A percentile compares a stretch with the other conserved stretches of the same genome.
phyloP scores from a whole-genome alignment of 139 green algal genomes.

The Chlorella sp. region DNA sequence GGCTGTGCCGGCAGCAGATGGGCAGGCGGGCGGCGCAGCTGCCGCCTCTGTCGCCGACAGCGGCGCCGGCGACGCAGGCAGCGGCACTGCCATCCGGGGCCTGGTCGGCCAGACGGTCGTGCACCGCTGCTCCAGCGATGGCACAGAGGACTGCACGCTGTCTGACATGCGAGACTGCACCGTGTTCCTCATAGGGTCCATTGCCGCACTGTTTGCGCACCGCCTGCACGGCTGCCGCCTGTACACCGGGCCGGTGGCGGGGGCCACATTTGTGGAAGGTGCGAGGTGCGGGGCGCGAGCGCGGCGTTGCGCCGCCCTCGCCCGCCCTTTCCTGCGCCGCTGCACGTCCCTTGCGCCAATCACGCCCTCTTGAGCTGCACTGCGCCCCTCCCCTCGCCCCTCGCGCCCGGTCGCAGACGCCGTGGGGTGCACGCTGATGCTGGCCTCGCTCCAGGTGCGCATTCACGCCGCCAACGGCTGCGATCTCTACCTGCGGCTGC shows the following conservation, averaged over 20 bases:
- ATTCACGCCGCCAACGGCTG: conserved; percentile 61
- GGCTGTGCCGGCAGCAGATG: not conserved
- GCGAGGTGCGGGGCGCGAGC: not conserved
- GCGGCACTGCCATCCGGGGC: conserved; percentile 37
- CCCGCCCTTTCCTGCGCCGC: not conserved
- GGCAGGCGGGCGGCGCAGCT: not conserved
- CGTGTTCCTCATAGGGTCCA: conserved; percentile 58
- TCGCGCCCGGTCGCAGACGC: conserved; percentile 5
- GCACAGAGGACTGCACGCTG: conserved; percentile 30
- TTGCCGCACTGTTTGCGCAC: conserved; percentile 57
- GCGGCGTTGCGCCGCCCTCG: not conserved
- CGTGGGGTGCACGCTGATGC: conserved; percentile 42
- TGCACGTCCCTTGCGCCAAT: not conserved
- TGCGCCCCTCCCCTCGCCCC: not conserved
- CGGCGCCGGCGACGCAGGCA: not conserved
- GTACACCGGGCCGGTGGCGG: conserved; percentile 61
- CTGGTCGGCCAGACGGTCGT: conserved; percentile 42
- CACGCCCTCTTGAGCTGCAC: no score
- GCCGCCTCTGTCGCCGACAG: not conserved
- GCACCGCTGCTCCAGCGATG: not conserved
- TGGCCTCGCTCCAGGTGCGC: conserved; percentile 62
- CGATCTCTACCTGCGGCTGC: conserved; percentile 68
- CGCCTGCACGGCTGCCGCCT: conserved; percentile 52
- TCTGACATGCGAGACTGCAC: conserved; percentile 49
- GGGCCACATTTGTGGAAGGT: conserved; percentile 59